Base-by-base conservation (phyloP, 371 early-diverging fungal genomes). In the Capniomyces stellatus region DNA sequence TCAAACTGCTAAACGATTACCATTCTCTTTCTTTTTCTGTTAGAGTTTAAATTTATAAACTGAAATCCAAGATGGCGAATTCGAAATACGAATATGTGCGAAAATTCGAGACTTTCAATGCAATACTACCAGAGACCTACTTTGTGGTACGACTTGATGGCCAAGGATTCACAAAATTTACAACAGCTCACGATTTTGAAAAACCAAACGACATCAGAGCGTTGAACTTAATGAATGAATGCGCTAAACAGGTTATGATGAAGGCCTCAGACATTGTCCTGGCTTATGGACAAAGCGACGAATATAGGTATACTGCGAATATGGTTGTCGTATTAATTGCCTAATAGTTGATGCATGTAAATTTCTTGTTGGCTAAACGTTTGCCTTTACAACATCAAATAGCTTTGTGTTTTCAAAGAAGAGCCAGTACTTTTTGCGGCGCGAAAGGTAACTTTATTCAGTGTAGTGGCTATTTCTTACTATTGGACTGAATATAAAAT, bases 251-350 rank as follows among this genome's bases (percentile, higher is more conserved):
- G 42, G 84, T 90, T 3, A 82, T 93, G 84, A 67, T 76, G 40
- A 80, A 81, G 48, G 72, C 85, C 46, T 70, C 76, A 22, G 96
- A 94, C 60, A 85, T 91, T 35, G 66, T 77, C 6, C 51, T 95
- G 0, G 89, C 85, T 2, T 95, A 92, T 63, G 96, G 94, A 10
- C 83, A 95, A 66, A 85, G 85, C 60, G 97, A 96, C 65, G 97
- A 96, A 66, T 93, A 76, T 69, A 85, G 80, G 69, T 79, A 75
- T 53, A 57, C 54, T 46, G 54, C 60, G n/a, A n/a, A n/a, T n/a
- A n/a, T n/a, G n/a, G n/a, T n/a, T 24, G 60, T 50, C 29, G 29
- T 56, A 46, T 61, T 57, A 2, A 41, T 44, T 30, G 40, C 18
- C 21, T 23, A 35, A 41, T 23, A 31, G 10, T 27, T 51, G 12